A percentile compares a stretch with the other conserved stretches of the same genome.
Conservation (phyloP, 805 yeast species). For the Saturnispora hagleri region DNA sequence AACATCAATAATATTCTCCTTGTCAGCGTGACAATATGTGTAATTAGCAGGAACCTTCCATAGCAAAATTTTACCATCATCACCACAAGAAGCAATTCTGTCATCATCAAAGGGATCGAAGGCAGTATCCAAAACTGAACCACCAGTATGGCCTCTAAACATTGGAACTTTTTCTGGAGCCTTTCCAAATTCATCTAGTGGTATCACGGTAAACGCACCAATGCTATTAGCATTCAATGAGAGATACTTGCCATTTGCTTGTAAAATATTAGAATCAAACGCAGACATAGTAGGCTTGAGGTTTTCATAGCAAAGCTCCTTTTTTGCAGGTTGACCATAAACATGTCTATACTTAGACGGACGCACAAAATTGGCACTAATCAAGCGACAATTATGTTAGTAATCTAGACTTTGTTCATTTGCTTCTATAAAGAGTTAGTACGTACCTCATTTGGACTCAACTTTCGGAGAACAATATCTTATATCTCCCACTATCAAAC, state of each 20-base stretch:
- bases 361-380: slow-evolving; percentile 81
- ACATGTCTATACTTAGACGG: slow-evolving; percentile 97
- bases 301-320: slow-evolving; percentile 66
- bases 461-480: neutral
- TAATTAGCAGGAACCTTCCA: slow-evolving; percentile 86
- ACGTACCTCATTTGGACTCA: neutral
- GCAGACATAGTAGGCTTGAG: slow-evolving; percentile 80
- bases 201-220: slow-evolving; percentile 94
- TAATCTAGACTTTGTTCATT: neutral
- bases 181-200: slow-evolving; percentile 78
- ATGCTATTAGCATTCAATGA: slow-evolving; percentile 91
- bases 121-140: slow-evolving; percentile 90
- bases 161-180: slow-evolving; percentile 89
- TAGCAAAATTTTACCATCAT: slow-evolving; percentile 67
- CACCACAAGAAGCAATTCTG: slow-evolving; percentile 71
- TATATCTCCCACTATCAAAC: neutral
- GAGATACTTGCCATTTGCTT: slow-evolving; percentile 77
- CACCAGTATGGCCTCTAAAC: slow-evolving; percentile 94
- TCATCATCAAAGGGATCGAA: slow-evolving; percentile 85
- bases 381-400: neutral
- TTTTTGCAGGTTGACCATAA: slow-evolving; percentile 76
- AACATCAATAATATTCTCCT: slow-evolving; percentile 53
- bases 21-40: slow-evolving; percentile 50
- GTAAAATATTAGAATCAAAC: slow-evolving; percentile 88
- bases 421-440: neutral